A percentile compares a stretch with the other conserved stretches of the same genome.
phyloP scores from a whole-genome alignment of 768 basidiomycete species.

The Psilocybe azurescens region DNA sequence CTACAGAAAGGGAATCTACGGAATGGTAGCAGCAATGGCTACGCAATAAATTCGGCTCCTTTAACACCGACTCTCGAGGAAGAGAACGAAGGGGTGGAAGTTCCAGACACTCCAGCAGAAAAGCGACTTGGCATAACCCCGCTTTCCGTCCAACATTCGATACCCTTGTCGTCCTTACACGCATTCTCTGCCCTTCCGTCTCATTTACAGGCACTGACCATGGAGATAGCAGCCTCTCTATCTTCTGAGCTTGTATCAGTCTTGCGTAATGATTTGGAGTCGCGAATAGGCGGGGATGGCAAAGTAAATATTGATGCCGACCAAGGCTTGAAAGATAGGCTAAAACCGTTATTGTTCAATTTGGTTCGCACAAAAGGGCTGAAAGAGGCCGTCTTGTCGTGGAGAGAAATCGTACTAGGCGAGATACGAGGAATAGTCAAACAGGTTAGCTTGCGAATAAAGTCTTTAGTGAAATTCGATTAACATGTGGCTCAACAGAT shows the following conservation, averaged over 20 bases:
- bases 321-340: conserved; percentile 60
- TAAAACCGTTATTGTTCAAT: conserved; percentile 79
- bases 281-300: conserved; percentile 40
- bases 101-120: conserved; percentile 10
- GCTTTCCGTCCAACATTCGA: conserved; percentile 30
- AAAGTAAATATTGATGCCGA: conserved; percentile 31
- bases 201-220: conserved; percentile 71
- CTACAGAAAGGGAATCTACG: conserved; percentile 6
- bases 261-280: conserved; percentile 67
- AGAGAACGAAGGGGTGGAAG: conserved; percentile 24
- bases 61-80: conserved; percentile 47
- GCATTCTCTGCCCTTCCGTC: conserved; percentile 80
- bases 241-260: conserved; percentile 79
- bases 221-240: conserved; percentile 78
- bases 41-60: conserved; percentile 27
- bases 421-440: conserved; percentile 64
- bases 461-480: neutral
- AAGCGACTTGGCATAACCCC: conserved; percentile 22
- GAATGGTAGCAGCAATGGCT: conserved; percentile 25
- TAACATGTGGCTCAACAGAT: conserved; percentile 42
- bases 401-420: conserved; percentile 70
- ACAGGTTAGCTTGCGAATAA: conserved; percentile 49
- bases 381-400: conserved; percentile 68
- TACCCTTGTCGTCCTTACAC: conserved; percentile 70
- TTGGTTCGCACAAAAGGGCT: conserved; percentile 75